phyloP scores from a whole-genome alignment of 257 asterid genomes.

The Penstemon barbatus region DNA sequence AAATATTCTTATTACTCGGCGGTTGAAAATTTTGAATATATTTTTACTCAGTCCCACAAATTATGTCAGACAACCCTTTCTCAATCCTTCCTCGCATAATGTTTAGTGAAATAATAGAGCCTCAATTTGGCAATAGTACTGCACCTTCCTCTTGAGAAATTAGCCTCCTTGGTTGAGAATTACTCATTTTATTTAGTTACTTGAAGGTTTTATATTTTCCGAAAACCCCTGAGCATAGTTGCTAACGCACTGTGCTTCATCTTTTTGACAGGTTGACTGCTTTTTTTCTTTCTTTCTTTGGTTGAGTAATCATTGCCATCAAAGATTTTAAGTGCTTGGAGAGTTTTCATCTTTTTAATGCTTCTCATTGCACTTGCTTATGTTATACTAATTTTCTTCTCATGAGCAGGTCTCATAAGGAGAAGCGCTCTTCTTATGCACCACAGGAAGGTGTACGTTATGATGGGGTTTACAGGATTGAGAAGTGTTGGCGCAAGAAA shows the following conservation, averaged over 20 bases:
- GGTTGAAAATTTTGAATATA: slow-evolving; percentile 15
- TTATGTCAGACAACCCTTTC: not conserved
- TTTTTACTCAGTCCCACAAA: slow-evolving; percentile 1
- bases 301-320: slow-evolving; percentile 2
- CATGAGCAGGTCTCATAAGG: slow-evolving; percentile 67
- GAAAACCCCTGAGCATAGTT: not conserved
- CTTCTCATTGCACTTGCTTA: slow-evolving; percentile 3
- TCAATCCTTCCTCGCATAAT: not conserved
- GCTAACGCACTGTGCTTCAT: not conserved
- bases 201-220: no score
- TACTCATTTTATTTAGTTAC: slow-evolving; percentile 6
- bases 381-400: slow-evolving; percentile 8
- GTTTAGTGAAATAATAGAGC: not conserved
- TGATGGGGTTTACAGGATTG: slow-evolving; percentile 91
- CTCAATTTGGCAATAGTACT: not conserved
- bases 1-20: not conserved
- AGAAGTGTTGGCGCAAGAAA: slow-evolving; percentile 86
- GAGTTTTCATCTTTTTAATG: slow-evolving; percentile 6
- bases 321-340: not conserved
- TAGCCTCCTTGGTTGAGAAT: not conserved
- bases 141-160: slow-evolving; percentile 16
- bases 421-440: slow-evolving; percentile 85
- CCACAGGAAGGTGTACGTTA: slow-evolving; percentile 81
- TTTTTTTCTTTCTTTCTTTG: not conserved
- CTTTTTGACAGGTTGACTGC: not conserved